phyloP scores from a whole-genome alignment of 345 rosid species.

The Aquilaria yunnanensis region DNA sequence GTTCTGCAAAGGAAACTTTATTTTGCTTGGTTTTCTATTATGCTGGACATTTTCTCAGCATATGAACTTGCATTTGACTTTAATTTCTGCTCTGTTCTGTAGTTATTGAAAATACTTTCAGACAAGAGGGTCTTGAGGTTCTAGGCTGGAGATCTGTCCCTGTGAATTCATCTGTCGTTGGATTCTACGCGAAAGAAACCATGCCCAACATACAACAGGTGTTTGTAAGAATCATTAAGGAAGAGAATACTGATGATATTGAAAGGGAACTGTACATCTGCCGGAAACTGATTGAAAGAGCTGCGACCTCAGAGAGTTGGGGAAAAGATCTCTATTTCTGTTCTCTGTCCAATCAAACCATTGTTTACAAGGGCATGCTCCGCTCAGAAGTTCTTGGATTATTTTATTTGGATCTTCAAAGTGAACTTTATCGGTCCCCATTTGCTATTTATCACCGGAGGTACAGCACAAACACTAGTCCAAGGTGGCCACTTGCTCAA shows the following conservation, averaged over 20 bases:
- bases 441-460: conserved; percentile 96
- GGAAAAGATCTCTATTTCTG: conserved; percentile 88
- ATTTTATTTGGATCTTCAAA: conserved; percentile 82
- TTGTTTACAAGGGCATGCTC: conserved; percentile 99
- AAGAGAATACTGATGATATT: conserved; percentile 79
- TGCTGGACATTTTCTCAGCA: too few relatives aligned
- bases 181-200: conserved; percentile 87
- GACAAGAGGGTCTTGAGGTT: conserved; percentile 91
- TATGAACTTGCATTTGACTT: conserved; percentile 14
- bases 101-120: conserved; percentile 73
- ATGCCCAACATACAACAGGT: conserved; percentile 96
- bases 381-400: conserved; percentile 91
- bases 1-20: too few relatives aligned
- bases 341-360: conserved; percentile 89
- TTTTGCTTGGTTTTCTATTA: too few relatives aligned
- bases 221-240: conserved; percentile 78
- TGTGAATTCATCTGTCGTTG: conserved; percentile 76
- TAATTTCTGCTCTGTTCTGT: conserved; percentile 19
- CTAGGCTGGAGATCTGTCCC: conserved; percentile 99
- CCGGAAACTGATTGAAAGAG: conserved; percentile 79
- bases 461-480: conserved; percentile 97
- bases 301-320: conserved; percentile 57
- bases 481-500: conserved; percentile 99
- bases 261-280: conserved; percentile 95
- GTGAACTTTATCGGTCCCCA: conserved; percentile 65